These are phyloP conservation scores for Leucocoprinus leucothites DNA, from an alignment of 768 basidiomycete genomes.

Conservation along the genomic window DNA sequence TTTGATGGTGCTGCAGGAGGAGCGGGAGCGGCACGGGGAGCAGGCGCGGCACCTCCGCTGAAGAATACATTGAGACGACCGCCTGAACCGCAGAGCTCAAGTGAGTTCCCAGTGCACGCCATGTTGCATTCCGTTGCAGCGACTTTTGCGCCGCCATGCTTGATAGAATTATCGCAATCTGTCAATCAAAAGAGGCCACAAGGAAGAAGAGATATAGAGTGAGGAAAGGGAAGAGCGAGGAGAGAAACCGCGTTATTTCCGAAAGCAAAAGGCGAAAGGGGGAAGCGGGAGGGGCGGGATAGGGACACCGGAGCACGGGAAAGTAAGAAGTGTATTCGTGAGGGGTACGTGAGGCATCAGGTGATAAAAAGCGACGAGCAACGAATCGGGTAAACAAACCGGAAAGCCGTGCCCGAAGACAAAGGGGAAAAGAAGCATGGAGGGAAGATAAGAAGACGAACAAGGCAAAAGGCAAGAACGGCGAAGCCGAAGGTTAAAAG, in stretches of 20 bases:
- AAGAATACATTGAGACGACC: conserved; percentile 60
- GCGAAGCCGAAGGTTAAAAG: background rate
- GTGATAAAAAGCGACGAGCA: conserved; percentile 4
- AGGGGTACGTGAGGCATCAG: background rate
- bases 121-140: conserved; percentile 54
- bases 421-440: background rate
- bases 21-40: conserved; percentile 46
- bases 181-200: conserved; percentile 9
- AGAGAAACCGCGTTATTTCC: background rate
- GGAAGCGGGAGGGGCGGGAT: background rate
- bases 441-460: background rate
- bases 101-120: conserved; percentile 56
- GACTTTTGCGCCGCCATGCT: conserved; percentile 41
- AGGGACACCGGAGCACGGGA: background rate
- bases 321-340: background rate
- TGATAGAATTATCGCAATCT: conserved; percentile 65
- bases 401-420: no score
- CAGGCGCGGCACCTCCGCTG: no score
- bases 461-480: background rate
- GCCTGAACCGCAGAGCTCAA: conserved; percentile 60
- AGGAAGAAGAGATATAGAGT: no score
- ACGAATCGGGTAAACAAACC: no score
- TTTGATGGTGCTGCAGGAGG: conserved; percentile 49
- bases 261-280: background rate
- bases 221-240: background rate